Evolutionary conservation across 805 yeast species (phyloP), one percentile per base, ranked within the genome.

Genomic region (Candida pini): DNA sequence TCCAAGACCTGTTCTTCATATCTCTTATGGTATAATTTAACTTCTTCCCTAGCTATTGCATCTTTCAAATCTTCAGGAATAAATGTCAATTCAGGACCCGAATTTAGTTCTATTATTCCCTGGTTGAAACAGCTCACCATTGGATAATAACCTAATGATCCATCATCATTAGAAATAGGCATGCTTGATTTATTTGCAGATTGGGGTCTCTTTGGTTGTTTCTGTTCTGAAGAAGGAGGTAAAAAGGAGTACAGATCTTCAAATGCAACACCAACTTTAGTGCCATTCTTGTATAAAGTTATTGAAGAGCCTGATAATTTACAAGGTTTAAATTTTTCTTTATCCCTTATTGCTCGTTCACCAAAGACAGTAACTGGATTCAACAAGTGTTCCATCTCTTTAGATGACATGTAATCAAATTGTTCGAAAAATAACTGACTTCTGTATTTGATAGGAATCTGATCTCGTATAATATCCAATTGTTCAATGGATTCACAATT

Each of bases 61-160:
- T 44, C 51, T 18, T 54, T 53, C 7, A 66, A 21, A 10, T 58
- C 63, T 0, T 48, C 51, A 1, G 80, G 73, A 10, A 62, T 58
- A 34, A 48, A 66, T 40, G 66, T 64, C 46, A 88, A 71, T 9
- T 76, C 66, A 0, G 86, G 81, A 0, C 88, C 83, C 3, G 86
- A 68, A 43, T 83, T 78, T 37, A 90, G 56, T 39, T 72, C 64
- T 5, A 85, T 95, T 8, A 71, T 63, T 0, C 97, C 97, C 3
- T 81, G 81, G 44, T 76, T 76, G 53, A 76, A 92, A 18, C 82
- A 83, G 35, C 95, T 83, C 22, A 86, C 68, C 64, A 88, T 85
- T 2, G 98, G 97, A 59, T 79, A 92, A 54, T 92, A 92, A 0
- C 97, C 98, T 35, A 87, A 60, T 28, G 76, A 64, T 1, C 95